Percentiles rank a stretch among this genome's conserved stretches.
Evolutionary conservation across 345 rosid species (phyloP).

Genomic region (Lenwebbia sp.): DNA sequence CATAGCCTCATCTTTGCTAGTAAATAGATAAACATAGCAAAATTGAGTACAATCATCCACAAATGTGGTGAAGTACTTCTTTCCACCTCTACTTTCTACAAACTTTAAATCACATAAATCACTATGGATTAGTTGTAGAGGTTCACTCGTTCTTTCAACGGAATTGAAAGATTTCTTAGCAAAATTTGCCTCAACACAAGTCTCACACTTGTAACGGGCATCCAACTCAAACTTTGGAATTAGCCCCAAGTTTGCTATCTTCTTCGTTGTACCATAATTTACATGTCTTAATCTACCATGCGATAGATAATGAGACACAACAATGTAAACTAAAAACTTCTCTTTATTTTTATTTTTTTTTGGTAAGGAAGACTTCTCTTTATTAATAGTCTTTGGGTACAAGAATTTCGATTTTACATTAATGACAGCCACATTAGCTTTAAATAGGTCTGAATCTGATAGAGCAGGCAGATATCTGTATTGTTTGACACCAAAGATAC

Average conservation of each 20-base stretch:
- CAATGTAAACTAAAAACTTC: not conserved
- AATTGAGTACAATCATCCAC: not conserved
- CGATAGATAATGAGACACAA: not conserved
- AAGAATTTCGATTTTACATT: not conserved
- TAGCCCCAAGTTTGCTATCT: not conserved
- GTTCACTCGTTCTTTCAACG: not conserved
- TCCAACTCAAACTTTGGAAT: not conserved
- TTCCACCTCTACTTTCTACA: too few relatives aligned
- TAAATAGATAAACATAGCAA: not conserved
- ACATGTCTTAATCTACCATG: not conserved
- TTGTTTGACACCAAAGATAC: too few relatives aligned
- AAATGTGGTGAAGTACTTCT: not conserved
- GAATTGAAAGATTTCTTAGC: not conserved
- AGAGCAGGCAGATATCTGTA: too few relatives aligned
- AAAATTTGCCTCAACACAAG: not conserved
- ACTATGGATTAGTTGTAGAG: not conserved
- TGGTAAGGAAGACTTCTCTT: too few relatives aligned
- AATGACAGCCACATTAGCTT: not conserved
- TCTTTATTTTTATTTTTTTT: too few relatives aligned
- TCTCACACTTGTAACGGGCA: not conserved
- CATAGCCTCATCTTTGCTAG: not conserved
- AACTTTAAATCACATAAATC: not conserved
- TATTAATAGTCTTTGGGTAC: not conserved
- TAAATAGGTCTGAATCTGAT: too few relatives aligned
- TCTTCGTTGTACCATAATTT: not conserved